These are phyloP conservation scores for Rhodamnia argentea DNA, from an alignment of 345 rosid genomes.

Conservation along the genomic window DNA sequence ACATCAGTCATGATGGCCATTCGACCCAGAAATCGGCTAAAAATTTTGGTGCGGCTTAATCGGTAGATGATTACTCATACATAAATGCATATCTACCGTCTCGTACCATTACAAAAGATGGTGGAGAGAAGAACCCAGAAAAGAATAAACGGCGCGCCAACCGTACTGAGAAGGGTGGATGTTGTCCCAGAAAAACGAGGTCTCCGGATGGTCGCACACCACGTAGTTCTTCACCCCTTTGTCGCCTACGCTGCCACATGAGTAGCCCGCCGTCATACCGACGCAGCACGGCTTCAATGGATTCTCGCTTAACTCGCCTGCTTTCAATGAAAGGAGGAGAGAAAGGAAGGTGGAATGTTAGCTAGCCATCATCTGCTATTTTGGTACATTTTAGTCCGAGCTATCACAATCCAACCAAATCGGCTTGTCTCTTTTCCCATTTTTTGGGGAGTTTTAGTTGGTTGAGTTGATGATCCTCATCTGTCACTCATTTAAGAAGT, in stretches of 20 bases:
- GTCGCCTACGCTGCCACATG: constrained; percentile 22
- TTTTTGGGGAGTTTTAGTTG: neutral
- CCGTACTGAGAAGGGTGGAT: constrained; percentile 42
- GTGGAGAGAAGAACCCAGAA: constrained; percentile 8
- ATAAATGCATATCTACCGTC: neutral
- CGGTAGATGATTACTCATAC: neutral
- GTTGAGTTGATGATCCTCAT: neutral
- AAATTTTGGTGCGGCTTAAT: neutral
- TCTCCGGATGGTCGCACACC: constrained; percentile 25
- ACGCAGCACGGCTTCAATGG: constrained; percentile 34
- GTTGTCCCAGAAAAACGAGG: constrained; percentile 37
- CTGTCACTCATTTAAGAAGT: neutral
- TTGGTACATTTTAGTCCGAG: neutral
- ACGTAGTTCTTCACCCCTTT: constrained; percentile 22
- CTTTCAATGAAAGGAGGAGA: neutral
- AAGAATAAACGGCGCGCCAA: constrained; percentile 16
- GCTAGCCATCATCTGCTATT: neutral
- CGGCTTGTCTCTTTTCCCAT: neutral
- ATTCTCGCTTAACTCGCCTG: constrained; percentile 8
- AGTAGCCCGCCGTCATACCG: constrained; percentile 6
- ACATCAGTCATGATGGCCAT: neutral
- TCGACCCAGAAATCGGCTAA: neutral
- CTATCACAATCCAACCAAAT: neutral
- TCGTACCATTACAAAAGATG: neutral
- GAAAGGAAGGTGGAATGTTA: neutral